Evolutionary conservation across 805 yeast genomes (phyloP), one percentile per base, ranked within the genome.

Genomic region (Sugiyamaella qingdaonensis): DNA sequence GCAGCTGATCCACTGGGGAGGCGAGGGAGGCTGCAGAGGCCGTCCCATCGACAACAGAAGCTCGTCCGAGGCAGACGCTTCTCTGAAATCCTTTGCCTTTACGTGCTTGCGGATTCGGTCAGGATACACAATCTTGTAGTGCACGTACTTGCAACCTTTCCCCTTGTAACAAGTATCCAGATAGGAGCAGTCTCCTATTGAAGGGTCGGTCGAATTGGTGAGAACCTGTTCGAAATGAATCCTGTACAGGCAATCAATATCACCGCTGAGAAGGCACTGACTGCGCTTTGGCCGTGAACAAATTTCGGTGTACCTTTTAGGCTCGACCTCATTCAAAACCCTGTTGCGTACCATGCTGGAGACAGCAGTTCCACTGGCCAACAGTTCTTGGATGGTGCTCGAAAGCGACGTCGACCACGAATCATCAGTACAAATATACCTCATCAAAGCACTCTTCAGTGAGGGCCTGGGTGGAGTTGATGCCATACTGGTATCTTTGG

Each of bases 151-250:
- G 68, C 97, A 91, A 9, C 81, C 73, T 55, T 80, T 81, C 66
- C 88, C 78, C 68, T 89, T 89, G 70, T 88, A 97, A 65, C 98
- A 91, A 0, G 97, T 90, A 65, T 91, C 97, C 54, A 91, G 75
- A 65, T 91, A 91, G 9, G 97, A 90, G 66, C 98, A 91, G 68
- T 91, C 97, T 0, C 97, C 97, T 7, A 88, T 66, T 14, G 76
- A 70, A 1, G 70, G 51, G 61, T 92, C 97, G 0, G 97, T 89
- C 53, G 80, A 83, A 13, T 66, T 52, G 35, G 58, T 54, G 9
- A 65, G 42, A 10, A 66, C 54, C 1, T 69, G 67, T 55, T 68
- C 69, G 27, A 74, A 63, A 55, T 74, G 67, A 48, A 69, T 58
- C 57, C 70, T 61, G 44, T 48, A 36, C 11, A 51, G 39, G 44